Evolutionary conservation across 2,329 filamentous ascomycete genomes (phyloP), one percentile per base, ranked within the genome.

Genomic region (Pseudopyrenochaeta lycopersici): DNA sequence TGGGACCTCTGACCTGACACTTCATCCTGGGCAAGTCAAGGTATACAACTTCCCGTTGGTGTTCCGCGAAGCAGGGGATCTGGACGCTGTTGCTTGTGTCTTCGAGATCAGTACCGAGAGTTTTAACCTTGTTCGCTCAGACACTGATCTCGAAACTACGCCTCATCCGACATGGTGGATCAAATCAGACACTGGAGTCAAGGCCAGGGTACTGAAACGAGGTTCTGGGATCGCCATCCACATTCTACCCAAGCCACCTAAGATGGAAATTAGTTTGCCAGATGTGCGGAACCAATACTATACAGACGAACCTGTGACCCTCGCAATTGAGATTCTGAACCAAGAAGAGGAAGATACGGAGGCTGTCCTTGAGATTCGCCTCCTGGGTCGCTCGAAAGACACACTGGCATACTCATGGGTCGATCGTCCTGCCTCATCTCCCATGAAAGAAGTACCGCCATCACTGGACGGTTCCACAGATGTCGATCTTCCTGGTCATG

Each of bases 241-340:
- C 50, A 87, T 99, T 20, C 82, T 92, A 48, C 94, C 95, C 1
- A 90, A 96, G 61, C 95, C 94, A 23, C 95, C 95, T 0, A 98
- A 97, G 76, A 87, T 99, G 79, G 88, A 91, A 63, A 85, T 99
- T 40, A 83, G 80, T 21, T 78, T 91, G 9, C 80, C 85, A 2
- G 83, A 86, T 35, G 76, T 88, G 7, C 80, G 83, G 51, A 82
- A 86, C 11, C 88, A 92, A 49, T 96, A 94, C 73, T 98, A 97
- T 71, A 90, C 90, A 1, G 90, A 96, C 65, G 95, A 99, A 77
- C 74, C 80, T 0, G 85, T 97, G 23, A 79, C 80, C 6, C 74
- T 98, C 18, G 78, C 83, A 0, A 80, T 98, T 33, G 85, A 89
- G 38, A 78, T 97, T 2, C 68, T 87, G 51, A 99, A 99, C 63